Conservation (phyloP, 768 basidiomycete genomes). For the Tricholoma saponaceum region DNA sequence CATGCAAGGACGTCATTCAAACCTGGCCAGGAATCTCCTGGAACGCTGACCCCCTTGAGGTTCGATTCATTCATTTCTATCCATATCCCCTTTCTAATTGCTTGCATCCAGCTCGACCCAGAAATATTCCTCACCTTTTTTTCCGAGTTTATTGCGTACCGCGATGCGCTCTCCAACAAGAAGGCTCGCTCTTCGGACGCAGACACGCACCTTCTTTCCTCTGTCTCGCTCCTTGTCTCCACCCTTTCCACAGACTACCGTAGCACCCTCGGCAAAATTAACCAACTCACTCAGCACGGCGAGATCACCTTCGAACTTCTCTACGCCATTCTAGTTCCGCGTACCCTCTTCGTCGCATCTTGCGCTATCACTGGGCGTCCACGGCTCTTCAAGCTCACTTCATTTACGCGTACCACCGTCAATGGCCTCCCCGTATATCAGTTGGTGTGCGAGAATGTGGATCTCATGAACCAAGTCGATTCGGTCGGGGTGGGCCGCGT, state of each 20-base stretch:
- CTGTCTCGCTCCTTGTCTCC: conserved; percentile 46
- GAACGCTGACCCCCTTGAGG: conserved; percentile 55
- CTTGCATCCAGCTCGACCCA: conserved; percentile 42
- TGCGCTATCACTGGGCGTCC: conserved; percentile 53
- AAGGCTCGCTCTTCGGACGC: conserved; percentile 30
- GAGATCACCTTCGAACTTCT: conserved; percentile 58
- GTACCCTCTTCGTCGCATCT: conserved; percentile 43
- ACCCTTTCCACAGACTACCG: conserved; percentile 49
- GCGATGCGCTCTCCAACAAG: conserved; percentile 31
- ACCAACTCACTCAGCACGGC: conserved; percentile 43
- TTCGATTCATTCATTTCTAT: conserved; percentile 15
- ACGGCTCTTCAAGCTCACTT: conserved; percentile 43
- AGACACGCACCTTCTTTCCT: conserved; percentile 39
- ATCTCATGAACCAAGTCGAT: conserved; percentile 38
- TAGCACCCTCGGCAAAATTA: conserved; percentile 41
- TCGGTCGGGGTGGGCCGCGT: conserved; percentile 37
- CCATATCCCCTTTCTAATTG: neutral
- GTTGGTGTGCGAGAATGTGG: conserved; percentile 47
- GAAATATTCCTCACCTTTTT: conserved; percentile 54
- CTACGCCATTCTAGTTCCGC: conserved; percentile 52
- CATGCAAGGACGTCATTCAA: conserved; percentile 54
- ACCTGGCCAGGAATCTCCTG: conserved; percentile 60
- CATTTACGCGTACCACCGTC: conserved; percentile 30
- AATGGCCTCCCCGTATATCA: conserved; percentile 38
- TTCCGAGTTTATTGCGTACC: conserved; percentile 40